A percentile compares a stretch with the other conserved stretches of the same genome.
Conservation (phyloP, 1,284 basidiomycete genomes). For the Athelia sp. region DNA sequence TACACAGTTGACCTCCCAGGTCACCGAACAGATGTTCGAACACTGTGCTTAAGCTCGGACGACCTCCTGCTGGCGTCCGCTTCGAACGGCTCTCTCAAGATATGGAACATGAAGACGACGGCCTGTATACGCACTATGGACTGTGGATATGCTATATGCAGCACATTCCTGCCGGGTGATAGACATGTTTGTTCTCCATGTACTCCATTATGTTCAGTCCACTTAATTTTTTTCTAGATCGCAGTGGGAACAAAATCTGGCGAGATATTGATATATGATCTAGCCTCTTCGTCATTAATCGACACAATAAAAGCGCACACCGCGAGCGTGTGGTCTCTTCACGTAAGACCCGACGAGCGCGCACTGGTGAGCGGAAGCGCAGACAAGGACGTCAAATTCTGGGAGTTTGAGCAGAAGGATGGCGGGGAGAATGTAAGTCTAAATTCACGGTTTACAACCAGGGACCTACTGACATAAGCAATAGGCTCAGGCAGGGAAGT, state of each 20-base stretch:
- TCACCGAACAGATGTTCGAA: conserved; percentile 88
- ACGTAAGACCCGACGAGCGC: conserved; percentile 77
- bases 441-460: too few relatives aligned
- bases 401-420: conserved; percentile 81
- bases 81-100: conserved; percentile 88
- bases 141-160: conserved; percentile 90
- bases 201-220: conserved; percentile 3
- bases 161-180: conserved; percentile 92
- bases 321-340: conserved; percentile 87
- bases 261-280: conserved; percentile 85
- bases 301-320: conserved; percentile 86
- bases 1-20: conserved; percentile 88
- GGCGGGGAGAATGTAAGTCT: conserved; percentile 47
- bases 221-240: conserved; percentile 42
- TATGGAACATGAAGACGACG: conserved; percentile 95
- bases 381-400: conserved; percentile 98
- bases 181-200: conserved; percentile 59
- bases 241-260: conserved; percentile 95
- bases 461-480: conserved; percentile 4
- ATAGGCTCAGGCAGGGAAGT: conserved; percentile 44
- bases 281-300: conserved; percentile 82
- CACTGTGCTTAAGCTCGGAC: conserved; percentile 85
- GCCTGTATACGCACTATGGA: conserved; percentile 94
- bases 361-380: conserved; percentile 88
- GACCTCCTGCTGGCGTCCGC: conserved; percentile 90